A percentile compares a stretch with the other conserved stretches of the same genome.
Conservation (phyloP, 345 rosid genomes). For the Geranium brycei region DNA sequence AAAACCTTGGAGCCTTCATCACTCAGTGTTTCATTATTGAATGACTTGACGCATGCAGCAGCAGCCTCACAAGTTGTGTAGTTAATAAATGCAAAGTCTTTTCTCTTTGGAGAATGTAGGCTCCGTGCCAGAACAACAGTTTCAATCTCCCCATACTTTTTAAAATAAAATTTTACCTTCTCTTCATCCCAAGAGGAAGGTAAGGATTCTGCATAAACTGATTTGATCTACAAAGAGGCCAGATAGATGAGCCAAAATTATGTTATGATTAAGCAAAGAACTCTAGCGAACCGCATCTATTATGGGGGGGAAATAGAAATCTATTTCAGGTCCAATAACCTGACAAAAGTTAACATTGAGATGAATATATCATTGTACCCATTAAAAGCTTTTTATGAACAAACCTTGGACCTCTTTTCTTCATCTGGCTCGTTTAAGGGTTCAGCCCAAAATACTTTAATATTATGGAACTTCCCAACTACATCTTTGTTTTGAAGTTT, state of each 20-base stretch:
- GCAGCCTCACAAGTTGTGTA: slow-evolving; percentile 17
- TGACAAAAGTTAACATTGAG: background rate
- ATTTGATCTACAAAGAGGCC: slow-evolving; percentile 17
- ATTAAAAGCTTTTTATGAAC: background rate
- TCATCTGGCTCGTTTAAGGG: slow-evolving; percentile 23
- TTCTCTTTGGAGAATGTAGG: slow-evolving; percentile 22
- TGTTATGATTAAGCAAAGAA: background rate
- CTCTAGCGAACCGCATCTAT: background rate
- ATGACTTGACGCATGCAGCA: slow-evolving; percentile 18
- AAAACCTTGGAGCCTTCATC: slow-evolving; percentile 15
- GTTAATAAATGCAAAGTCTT: slow-evolving; percentile 23
- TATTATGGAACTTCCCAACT: slow-evolving; percentile 11
- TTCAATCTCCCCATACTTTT: slow-evolving; percentile 25
- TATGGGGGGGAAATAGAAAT: background rate
- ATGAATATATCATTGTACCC: background rate
- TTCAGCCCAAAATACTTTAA: slow-evolving; percentile 25
- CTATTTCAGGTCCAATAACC: background rate
- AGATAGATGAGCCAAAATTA: background rate
- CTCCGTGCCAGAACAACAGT: slow-evolving; percentile 20
- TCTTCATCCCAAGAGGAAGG: slow-evolving; percentile 24
- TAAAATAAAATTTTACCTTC: slow-evolving; percentile 16
- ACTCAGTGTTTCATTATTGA: slow-evolving; percentile 4
- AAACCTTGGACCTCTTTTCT: slow-evolving; percentile 23
- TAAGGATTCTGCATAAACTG: slow-evolving; percentile 22
- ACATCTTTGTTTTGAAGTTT: slow-evolving; percentile 16